Evolutionary conservation across 331 rosid species (phyloP).

Genomic region (Spiraea crenata): DNA sequence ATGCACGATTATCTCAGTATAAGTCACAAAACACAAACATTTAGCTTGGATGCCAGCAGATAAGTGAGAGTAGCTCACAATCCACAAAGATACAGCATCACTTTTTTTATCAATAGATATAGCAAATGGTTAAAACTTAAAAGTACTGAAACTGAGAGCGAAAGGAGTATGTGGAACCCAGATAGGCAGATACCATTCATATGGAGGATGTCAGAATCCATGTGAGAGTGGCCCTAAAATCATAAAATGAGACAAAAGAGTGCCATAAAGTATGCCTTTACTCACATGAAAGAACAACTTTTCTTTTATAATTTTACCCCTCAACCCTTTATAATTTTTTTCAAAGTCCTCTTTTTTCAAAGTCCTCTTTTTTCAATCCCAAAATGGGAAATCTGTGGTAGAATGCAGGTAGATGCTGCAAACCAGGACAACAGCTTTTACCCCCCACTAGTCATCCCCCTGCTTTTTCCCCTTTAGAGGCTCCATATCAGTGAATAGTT

Average conservation of each 20-base stretch:
- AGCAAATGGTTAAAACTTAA: not conserved
- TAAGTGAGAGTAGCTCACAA: not conserved
- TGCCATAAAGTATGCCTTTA: conserved; percentile 36
- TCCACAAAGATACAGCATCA: not conserved
- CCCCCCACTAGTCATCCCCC: conserved; percentile 13
- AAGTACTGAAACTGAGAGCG: conserved; percentile 22
- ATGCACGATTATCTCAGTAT: too few species aligned
- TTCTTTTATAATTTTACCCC: conserved; percentile 8
- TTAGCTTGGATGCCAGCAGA: conserved; percentile 2
- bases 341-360: not conserved
- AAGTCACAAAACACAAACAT: too few species aligned
- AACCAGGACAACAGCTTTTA: conserved; percentile 22
- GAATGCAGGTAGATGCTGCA: not conserved
- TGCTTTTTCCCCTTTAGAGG: not conserved
- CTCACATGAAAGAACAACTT: conserved; percentile 24
- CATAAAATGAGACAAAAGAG: conserved; percentile 47
- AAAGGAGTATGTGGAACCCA: conserved; percentile 24
- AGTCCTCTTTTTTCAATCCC: not conserved
- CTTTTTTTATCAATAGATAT: not conserved
- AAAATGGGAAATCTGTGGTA: not conserved
- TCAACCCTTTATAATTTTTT: not conserved
- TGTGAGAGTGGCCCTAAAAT: conserved; percentile 43
- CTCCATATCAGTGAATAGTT: conserved; percentile 9
- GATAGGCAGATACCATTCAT: conserved; percentile 25
- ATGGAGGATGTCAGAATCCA: conserved; percentile 38